Conservation (phyloP, 2,329 filamentous ascomycete genomes). For the Lecanicillium sp. region DNA sequence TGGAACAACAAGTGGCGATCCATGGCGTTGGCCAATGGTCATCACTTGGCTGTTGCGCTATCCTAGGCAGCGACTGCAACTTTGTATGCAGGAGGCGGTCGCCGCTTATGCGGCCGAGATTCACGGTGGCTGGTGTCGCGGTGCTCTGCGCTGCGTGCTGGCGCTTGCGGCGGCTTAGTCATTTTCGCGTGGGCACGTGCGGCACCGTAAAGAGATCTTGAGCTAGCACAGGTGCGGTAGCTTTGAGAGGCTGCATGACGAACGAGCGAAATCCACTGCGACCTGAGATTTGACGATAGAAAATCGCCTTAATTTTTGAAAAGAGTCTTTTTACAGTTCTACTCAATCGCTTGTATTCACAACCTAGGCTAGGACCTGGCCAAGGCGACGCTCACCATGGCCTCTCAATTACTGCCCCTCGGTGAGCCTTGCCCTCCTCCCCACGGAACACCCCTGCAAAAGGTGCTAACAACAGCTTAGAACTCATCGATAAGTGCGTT, state of each 20-base stretch:
- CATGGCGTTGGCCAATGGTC: too few relatives aligned
- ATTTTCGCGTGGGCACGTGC: constrained; percentile 25
- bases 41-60: too few relatives aligned
- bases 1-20: too few relatives aligned
- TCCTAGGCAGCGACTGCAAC: constrained; percentile 6
- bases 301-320: too few relatives aligned
- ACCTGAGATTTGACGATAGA: not conserved
- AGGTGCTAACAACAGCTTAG: constrained; percentile 38
- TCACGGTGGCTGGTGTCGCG: constrained; percentile 1
- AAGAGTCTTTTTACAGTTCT: not conserved
- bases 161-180: constrained; percentile 30
- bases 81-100: not conserved
- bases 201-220: not conserved
- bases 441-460: constrained; percentile 1
- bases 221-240: not conserved
- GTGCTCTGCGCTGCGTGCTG: not conserved
- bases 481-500: constrained; percentile 98
- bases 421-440: constrained; percentile 38
- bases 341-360: too few relatives aligned
- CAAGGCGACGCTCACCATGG: constrained; percentile 38
- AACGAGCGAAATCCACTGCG: not conserved
- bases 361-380: too few relatives aligned
- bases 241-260: not conserved
- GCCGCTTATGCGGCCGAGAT: constrained; percentile 6
- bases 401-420: constrained; percentile 66